Evolutionary conservation across 1,139 yeast genomes (phyloP).

Genomic region (Dujonia santamariae): DNA sequence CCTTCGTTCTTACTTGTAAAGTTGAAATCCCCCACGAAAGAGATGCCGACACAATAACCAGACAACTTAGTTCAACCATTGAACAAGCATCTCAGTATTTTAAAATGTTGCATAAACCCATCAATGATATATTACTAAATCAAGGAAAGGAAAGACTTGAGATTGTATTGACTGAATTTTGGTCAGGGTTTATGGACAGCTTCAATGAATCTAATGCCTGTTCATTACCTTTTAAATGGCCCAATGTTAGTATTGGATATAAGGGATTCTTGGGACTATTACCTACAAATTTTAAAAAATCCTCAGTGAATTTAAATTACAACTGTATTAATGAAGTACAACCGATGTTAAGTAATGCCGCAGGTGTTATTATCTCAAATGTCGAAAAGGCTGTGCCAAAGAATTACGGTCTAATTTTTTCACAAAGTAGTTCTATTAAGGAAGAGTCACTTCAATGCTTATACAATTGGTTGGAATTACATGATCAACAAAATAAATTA

Average conservation of each 20-base stretch:
- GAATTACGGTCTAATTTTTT: constrained; percentile 31
- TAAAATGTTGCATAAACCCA: constrained; percentile 25
- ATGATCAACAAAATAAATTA: constrained; percentile 29
- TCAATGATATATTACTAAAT: constrained; percentile 15
- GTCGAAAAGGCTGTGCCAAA: constrained; percentile 25
- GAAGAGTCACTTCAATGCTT: constrained; percentile 20
- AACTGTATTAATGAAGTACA: constrained; percentile 19
- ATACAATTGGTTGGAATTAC: constrained; percentile 33
- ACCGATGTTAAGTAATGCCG: constrained; percentile 11
- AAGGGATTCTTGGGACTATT: constrained; percentile 36
- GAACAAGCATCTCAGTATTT: constrained; percentile 23
- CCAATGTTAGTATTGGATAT: constrained; percentile 31
- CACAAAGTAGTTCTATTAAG: constrained; percentile 11
- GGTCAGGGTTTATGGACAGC: constrained; percentile 27
- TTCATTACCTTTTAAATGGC: constrained; percentile 33
- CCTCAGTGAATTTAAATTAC: constrained; percentile 24
- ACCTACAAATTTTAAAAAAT: constrained; percentile 19
- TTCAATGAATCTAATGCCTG: constrained; percentile 12
- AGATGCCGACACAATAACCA: constrained; percentile 21
- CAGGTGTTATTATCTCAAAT: constrained; percentile 27
- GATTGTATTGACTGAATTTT: constrained; percentile 17
- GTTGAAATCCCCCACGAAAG: constrained; percentile 16
- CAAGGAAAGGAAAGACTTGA: constrained; percentile 18
- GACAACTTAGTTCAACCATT: constrained; percentile 26
- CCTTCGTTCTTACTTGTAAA: constrained; percentile 28